A percentile compares a stretch with the other conserved stretches of the same genome.
Conservation (phyloP, 2,329 filamentous ascomycete species). For the Coccinonectria pachysandricola region DNA sequence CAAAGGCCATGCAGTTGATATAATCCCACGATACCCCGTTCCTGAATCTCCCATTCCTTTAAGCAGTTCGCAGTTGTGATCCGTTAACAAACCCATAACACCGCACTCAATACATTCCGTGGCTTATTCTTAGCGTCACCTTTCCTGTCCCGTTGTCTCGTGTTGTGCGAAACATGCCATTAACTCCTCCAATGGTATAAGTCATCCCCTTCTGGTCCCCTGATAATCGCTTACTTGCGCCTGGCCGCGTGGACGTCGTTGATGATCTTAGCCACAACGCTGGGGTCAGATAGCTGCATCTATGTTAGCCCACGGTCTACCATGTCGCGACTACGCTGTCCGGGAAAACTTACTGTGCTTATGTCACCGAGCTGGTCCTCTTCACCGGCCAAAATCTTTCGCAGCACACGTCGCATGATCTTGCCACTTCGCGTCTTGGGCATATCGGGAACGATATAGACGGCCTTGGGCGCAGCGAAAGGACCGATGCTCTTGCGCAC, state of each 20-base stretch:
- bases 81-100: conserved; percentile 17
- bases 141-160: conserved; percentile 10
- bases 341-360: conserved; percentile 59
- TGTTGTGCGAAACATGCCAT: too few relatives aligned
- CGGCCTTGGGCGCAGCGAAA: conserved; percentile 90
- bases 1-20: conserved; percentile 16
- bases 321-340: neutral
- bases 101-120: conserved; percentile 11
- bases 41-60: conserved; percentile 10
- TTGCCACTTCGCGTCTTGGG: conserved; percentile 97
- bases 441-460: conserved; percentile 84
- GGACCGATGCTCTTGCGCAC: conserved; percentile 96
- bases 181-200: too few relatives aligned
- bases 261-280: conserved; percentile 85
- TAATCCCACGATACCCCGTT: conserved; percentile 8
- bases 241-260: conserved; percentile 57
- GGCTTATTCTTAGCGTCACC: conserved; percentile 6
- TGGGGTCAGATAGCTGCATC: conserved; percentile 72
- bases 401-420: conserved; percentile 95
- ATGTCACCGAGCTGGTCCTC: conserved; percentile 94
- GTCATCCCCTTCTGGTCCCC: too few relatives aligned
- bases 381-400: conserved; percentile 95
- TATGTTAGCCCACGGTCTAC: conserved; percentile 9
- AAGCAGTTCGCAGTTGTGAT: conserved; percentile 13
- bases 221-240: conserved; percentile 40